These are phyloP conservation scores for Naegleria lovaniensis DNA, from an alignment of 208 protist species.

Conservation along the genomic window DNA sequence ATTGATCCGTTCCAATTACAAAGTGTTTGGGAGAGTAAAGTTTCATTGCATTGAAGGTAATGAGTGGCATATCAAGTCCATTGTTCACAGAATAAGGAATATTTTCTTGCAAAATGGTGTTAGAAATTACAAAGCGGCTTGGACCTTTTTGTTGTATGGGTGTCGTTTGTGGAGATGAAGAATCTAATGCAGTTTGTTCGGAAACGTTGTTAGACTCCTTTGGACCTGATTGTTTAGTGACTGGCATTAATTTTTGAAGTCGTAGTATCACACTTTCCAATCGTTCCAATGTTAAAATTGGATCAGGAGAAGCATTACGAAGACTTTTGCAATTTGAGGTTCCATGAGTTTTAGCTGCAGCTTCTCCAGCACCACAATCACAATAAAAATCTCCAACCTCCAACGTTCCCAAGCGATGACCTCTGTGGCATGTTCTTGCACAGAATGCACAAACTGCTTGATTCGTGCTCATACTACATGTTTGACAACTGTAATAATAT, in stretches of 20 bases:
- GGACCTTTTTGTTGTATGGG: neutral
- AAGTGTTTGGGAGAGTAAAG: neutral
- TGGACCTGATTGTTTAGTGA: neutral
- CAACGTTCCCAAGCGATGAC: neutral
- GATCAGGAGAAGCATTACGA: neutral
- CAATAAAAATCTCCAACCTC: slow-evolving; percentile 22
- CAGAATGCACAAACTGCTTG: slow-evolving; percentile 21
- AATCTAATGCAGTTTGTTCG: neutral
- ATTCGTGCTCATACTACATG: neutral
- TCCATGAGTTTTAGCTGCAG: neutral
- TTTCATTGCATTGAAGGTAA: neutral
- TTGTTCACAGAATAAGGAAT: neutral
- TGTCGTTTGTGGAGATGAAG: no score
- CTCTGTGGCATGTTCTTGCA: slow-evolving; percentile 21
- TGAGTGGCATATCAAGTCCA: neutral
- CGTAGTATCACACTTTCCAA: neutral
- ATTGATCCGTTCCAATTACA: neutral
- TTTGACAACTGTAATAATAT: slow-evolving; percentile 12
- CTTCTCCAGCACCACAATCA: slow-evolving; percentile 22
- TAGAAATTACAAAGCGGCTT: neutral
- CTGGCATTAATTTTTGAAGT: slow-evolving; percentile 18
- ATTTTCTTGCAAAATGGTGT: neutral
- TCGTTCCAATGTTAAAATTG: neutral
- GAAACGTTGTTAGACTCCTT: neutral
- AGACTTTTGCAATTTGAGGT: neutral